Evolutionary conservation across 495 filamentous ascomycete species (phyloP).

Genomic region (Lasiosphaeris hirsuta): DNA sequence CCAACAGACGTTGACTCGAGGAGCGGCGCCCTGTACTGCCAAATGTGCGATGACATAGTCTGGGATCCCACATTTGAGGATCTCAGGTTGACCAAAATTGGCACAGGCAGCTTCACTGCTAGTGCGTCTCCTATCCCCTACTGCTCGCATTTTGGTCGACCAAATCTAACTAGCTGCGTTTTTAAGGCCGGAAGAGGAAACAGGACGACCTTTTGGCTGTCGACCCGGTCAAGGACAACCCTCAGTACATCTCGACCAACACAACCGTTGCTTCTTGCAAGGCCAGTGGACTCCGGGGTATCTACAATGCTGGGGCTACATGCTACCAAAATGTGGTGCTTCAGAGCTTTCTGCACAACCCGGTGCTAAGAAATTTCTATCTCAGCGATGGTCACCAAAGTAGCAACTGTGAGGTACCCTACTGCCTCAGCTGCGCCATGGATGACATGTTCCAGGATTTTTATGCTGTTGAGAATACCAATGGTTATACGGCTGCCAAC

Average conservation of each 20-base stretch:
- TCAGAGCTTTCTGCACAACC: conserved; percentile 85
- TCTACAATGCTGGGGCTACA: conserved; percentile 90
- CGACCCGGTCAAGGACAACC: conserved; percentile 54
- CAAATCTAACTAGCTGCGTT: neutral
- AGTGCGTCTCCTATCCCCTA: conserved; percentile 12
- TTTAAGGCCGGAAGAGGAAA: conserved; percentile 54
- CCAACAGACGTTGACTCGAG: conserved; percentile 75
- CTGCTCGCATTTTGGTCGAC: neutral
- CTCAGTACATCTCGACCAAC: conserved; percentile 56
- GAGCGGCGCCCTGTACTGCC: conserved; percentile 73
- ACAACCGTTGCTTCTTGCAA: conserved; percentile 63
- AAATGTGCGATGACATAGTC: conserved; percentile 79
- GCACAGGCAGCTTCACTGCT: conserved; percentile 49
- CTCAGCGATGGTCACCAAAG: conserved; percentile 77
- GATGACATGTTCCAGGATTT: conserved; percentile 91
- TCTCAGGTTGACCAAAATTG: conserved; percentile 57
- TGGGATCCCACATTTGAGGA: conserved; percentile 83
- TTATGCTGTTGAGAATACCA: conserved; percentile 72
- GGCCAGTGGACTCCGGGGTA: conserved; percentile 72
- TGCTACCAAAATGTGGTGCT: conserved; percentile 93
- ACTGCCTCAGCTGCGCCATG: conserved; percentile 83
- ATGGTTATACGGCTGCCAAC: conserved; percentile 78
- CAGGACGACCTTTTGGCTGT: conserved; percentile 54
- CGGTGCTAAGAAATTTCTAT: conserved; percentile 79
- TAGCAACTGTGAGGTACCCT: conserved; percentile 59